Evolutionary conservation across 768 basidiomycete species (phyloP), one percentile per base, ranked within the genome.

Genomic region (Tylopilus plumbeoviolaceoides): DNA sequence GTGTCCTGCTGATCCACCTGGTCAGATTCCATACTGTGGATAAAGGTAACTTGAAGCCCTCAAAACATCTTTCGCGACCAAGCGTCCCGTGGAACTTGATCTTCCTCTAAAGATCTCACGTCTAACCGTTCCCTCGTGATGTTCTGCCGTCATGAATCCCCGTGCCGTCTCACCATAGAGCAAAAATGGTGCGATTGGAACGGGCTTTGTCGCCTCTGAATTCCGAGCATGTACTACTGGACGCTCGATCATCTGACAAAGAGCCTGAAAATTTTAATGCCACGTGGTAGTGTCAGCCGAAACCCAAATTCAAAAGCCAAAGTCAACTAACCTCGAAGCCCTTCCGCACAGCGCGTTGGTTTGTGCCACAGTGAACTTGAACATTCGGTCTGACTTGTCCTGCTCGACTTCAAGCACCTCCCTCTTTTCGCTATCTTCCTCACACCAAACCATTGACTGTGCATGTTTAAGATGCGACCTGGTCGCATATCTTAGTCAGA

Each of bases 401-500:
- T 78, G 68, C 0, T 73, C 75, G 7, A 65, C 27, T 7, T 71
- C 70, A 17, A 63, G 56, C 0, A 54, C 49, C 1, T 62, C 5
- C 27, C 27, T 63, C 15, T 63, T 48, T 0, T 72, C 63, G 0
- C 62, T 64, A 7, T n/a, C n/a, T n/a, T 59, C 53, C 1, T 75
- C 69, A 12, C 59, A 66, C 76, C 76, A 83, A 3, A 81, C 61
- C 44, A 84, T 68, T 2, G 72, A 62, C 36, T 65, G 56, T 0
- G 77, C 70, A 42, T 84, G 77, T 63, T 31, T 84, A 60, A 25
- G 76, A 77, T 1, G 77, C 60, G 3, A 79, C 61, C 62, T 85
- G 84, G 54, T 85, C 82, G 17, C 76, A 68, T 33, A 84, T 72
- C 65, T 82, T 81, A 2, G 74, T 81, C 12, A 85, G 75, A 57